A percentile compares a stretch with the other conserved stretches of the same genome.
Conservation (phyloP, 2,329 filamentous ascomycete species). For the Botrytis elliptica region DNA sequence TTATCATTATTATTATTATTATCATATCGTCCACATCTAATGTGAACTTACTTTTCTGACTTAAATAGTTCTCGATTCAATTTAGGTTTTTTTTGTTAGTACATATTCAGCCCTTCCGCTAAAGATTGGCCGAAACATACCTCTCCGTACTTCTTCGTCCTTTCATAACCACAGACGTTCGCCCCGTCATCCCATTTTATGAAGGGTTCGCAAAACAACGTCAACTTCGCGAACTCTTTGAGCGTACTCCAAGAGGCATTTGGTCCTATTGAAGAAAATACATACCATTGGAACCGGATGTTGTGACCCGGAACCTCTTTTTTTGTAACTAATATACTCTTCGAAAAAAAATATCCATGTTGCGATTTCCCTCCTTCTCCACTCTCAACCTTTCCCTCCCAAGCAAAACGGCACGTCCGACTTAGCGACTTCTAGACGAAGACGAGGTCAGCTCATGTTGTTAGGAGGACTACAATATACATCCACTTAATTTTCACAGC, state of each 20-base stretch:
- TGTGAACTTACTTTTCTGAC: slow-evolving; percentile 11
- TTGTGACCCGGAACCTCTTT: slow-evolving; percentile 1
- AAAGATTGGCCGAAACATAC: slow-evolving; percentile 11
- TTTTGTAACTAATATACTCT: slow-evolving; percentile 29
- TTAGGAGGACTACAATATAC: slow-evolving; percentile 4
- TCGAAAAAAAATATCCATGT: slow-evolving; percentile 32
- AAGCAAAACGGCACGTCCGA: slow-evolving; percentile 24
- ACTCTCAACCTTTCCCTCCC: slow-evolving; percentile 32
- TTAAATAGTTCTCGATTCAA: neutral
- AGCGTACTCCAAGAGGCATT: slow-evolving; percentile 19
- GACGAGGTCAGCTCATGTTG: slow-evolving; percentile 13
- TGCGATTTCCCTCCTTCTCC: slow-evolving; percentile 29
- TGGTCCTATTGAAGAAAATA: neutral
- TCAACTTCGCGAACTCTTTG: slow-evolving; percentile 9
- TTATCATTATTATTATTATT: too few species aligned
- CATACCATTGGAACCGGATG: neutral
- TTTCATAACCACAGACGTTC: slow-evolving; percentile 17
- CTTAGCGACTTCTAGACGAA: slow-evolving; percentile 29
- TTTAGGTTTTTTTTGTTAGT: slow-evolving; percentile 3
- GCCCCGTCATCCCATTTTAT: slow-evolving; percentile 5
- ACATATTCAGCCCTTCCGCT: slow-evolving; percentile 17
- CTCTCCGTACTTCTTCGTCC: neutral
- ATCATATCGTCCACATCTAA: neutral
- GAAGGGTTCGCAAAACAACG: slow-evolving; percentile 15
- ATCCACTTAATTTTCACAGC: slow-evolving; percentile 9